Percentiles rank a stretch among this genome's conserved stretches.
Conservation (phyloP, 2,329 filamentous ascomycete genomes). For the Penicillium palitans region DNA sequence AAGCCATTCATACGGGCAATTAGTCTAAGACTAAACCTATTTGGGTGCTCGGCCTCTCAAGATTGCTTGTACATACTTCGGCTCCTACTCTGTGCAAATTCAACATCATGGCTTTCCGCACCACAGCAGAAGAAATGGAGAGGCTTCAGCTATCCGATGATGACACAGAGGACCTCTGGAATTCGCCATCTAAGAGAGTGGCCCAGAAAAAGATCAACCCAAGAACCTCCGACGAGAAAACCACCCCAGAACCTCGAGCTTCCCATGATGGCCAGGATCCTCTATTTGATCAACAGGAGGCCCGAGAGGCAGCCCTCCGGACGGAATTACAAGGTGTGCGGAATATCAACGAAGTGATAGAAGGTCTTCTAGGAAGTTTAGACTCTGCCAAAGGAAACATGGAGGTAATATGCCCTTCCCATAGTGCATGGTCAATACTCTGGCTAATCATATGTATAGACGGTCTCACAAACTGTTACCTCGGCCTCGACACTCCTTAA, state of each 20-base stretch:
- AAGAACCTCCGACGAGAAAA: constrained; percentile 38
- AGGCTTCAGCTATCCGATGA: constrained; percentile 56
- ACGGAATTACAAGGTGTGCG: constrained; percentile 80
- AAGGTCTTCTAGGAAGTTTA: constrained; percentile 53
- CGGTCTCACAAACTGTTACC: constrained; percentile 78
- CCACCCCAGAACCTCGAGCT: constrained; percentile 30
- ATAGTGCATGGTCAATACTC: neutral
- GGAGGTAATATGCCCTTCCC: constrained; percentile 38
- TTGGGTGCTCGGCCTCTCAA: neutral
- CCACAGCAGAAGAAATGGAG: constrained; percentile 52
- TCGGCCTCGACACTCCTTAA: constrained; percentile 88
- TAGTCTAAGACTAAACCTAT: too few relatives aligned
- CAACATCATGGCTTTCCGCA: constrained; percentile 39
- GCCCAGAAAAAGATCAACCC: constrained; percentile 34
- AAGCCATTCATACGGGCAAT: neutral
- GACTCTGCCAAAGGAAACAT: constrained; percentile 52
- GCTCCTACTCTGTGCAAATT: neutral
- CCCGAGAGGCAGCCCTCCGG: constrained; percentile 71
- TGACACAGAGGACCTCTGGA: constrained; percentile 58
- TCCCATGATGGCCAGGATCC: constrained; percentile 50
- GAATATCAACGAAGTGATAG: constrained; percentile 84
- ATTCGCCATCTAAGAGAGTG: constrained; percentile 53
- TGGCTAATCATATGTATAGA: constrained; percentile 50
- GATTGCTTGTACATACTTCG: neutral
- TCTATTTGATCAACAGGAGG: constrained; percentile 63